Percentiles rank a stretch among this genome's conserved stretches.
These are phyloP conservation scores for Grammothele lineata DNA, from an alignment of 768 basidiomycete species.

Conservation along the genomic window DNA sequence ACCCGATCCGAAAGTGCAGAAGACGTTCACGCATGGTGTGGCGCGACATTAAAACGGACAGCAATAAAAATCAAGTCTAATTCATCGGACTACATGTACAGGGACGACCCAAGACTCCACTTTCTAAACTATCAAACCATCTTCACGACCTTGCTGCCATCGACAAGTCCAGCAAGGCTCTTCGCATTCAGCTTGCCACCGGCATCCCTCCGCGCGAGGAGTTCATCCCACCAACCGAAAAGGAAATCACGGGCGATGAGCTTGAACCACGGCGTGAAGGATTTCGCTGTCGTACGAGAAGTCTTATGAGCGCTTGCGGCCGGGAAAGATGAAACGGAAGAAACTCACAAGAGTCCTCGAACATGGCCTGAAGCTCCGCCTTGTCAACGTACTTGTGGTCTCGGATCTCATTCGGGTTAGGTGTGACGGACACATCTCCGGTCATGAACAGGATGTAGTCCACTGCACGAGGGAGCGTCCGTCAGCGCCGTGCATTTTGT, in stretches of 20 bases:
- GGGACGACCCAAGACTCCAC: background rate
- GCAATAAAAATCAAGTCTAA: no score
- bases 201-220: conserved; percentile 54
- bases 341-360: conserved; percentile 65
- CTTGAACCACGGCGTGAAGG: conserved; percentile 99
- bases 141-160: conserved; percentile 70
- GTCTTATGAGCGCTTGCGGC: background rate
- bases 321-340: conserved; percentile 1
- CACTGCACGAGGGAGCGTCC: conserved; percentile 44
- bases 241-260: conserved; percentile 95
- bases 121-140: conserved; percentile 37
- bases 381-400: conserved; percentile 90
- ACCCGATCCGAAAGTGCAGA: no score
- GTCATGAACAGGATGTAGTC: conserved; percentile 98
- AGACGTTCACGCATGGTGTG: no score
- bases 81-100: background rate
- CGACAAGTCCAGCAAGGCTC: conserved; percentile 59
- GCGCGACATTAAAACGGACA: no score
- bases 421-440: conserved; percentile 73
- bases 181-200: conserved; percentile 61
- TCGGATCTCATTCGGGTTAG: conserved; percentile 89
- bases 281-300: conserved; percentile 50
- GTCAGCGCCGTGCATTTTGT: no score
- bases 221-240: conserved; percentile 98
- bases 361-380: conserved; percentile 88